phyloP scores from a whole-genome alignment of 495 filamentous ascomycete species.

The Chaetomium fimeti region DNA sequence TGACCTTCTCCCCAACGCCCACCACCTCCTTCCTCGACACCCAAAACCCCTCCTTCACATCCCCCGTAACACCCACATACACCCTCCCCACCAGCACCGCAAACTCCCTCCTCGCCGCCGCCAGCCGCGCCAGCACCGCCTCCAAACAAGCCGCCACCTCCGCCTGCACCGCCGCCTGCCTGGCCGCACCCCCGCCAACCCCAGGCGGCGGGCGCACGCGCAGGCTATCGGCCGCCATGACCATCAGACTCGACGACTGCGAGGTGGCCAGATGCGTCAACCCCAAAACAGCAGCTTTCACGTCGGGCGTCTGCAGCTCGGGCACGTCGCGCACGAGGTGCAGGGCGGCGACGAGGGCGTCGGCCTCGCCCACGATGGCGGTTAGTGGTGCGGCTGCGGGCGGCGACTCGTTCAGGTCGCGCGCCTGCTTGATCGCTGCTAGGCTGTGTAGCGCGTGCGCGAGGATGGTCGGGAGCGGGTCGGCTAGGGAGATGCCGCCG shows the following conservation, averaged over 20 bases:
- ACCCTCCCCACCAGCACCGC: conserved; percentile 10
- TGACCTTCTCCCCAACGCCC: conserved; percentile 14
- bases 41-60: conserved; percentile 13
- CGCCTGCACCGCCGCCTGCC: neutral
- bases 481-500: neutral
- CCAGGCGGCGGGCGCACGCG: neutral
- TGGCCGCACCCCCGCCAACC: neutral
- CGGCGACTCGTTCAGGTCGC: neutral
- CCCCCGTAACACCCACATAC: conserved; percentile 16
- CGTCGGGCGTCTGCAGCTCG: conserved; percentile 18
- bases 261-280: conserved; percentile 18
- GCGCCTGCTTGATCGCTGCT: neutral
- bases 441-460: neutral
- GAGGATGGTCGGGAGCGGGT: neutral
- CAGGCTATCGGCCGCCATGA: conserved; percentile 26
- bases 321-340: neutral
- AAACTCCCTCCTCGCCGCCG: conserved; percentile 7
- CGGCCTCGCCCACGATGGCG: neutral
- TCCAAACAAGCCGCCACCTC: conserved; percentile 7
- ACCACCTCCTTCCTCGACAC: neutral
- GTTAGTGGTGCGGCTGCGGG: neutral
- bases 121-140: conserved; percentile 16
- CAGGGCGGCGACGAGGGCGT: neutral
- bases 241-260: conserved; percentile 11
- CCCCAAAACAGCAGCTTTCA: neutral